A percentile compares a stretch with the other conserved stretches of the same genome.
These are phyloP conservation scores for Venturia carpophila DNA, from an alignment of 2,329 filamentous ascomycete genomes.

Conservation along the genomic window DNA sequence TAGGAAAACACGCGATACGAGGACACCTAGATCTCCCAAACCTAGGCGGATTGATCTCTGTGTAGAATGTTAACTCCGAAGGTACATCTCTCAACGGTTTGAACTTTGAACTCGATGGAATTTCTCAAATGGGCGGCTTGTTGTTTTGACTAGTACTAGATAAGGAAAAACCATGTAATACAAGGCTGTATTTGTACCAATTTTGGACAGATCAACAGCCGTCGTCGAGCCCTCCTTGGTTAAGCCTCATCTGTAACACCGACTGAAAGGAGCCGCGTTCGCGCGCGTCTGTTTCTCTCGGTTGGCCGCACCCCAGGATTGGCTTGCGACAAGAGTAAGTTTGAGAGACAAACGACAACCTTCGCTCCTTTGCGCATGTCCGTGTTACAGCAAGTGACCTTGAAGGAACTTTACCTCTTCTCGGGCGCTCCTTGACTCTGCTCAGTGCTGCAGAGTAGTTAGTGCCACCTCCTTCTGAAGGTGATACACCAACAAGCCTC, in stretches of 20 bases:
- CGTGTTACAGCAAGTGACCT: neutral
- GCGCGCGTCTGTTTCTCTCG: neutral
- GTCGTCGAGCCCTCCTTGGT: neutral
- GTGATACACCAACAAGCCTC: constrained; percentile 1
- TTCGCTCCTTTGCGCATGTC: neutral
- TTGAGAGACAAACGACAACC: neutral
- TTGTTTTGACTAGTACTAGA: neutral
- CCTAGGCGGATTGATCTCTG: no score
- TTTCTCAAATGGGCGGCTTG: neutral
- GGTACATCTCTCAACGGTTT: neutral
- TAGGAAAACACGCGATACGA: neutral
- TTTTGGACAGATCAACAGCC: neutral
- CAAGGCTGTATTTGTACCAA: neutral
- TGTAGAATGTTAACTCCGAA: no score
- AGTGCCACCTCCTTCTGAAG: constrained; percentile 2
- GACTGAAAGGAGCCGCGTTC: neutral
- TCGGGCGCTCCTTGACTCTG: neutral
- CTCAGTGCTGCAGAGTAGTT: neutral
- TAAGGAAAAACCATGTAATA: neutral
- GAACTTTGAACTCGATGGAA: neutral
- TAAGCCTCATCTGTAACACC: neutral
- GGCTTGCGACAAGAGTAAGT: neutral
- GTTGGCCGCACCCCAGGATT: neutral
- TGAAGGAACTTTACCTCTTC: neutral
- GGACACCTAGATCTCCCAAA: no score